phyloP scores from a whole-genome alignment of 2,329 filamentous ascomycete genomes.

The Cordyceps pruinosa region DNA sequence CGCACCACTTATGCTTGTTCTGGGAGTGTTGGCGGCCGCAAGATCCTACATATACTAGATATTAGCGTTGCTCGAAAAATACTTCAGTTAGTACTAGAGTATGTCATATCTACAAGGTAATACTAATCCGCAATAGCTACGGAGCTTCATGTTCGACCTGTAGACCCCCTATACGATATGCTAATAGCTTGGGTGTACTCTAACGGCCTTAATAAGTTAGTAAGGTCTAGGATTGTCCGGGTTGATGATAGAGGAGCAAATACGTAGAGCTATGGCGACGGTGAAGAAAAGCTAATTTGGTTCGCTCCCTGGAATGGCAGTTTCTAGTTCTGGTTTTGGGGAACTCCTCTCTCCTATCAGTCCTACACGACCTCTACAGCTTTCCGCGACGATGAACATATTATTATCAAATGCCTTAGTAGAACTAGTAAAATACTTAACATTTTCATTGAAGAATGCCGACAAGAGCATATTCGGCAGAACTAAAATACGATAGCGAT shows the following conservation, averaged over 20 bases:
- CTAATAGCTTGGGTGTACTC: background rate
- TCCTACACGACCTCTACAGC: background rate
- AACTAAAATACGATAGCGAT: background rate
- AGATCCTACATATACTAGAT: background rate
- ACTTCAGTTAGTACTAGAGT: background rate
- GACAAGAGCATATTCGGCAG: background rate
- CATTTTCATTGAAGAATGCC: background rate
- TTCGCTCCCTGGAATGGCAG: background rate
- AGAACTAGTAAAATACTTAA: background rate
- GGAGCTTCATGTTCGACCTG: background rate
- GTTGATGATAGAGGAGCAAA: background rate
- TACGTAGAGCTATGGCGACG: background rate
- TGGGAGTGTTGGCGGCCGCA: background rate
- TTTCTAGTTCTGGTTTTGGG: background rate
- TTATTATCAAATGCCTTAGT: background rate
- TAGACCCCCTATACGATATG: too few species aligned
- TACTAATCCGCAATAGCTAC: background rate
- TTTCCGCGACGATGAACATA: background rate
- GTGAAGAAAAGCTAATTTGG: background rate
- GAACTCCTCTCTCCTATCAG: background rate
- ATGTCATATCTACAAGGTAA: too few species aligned
- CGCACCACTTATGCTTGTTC: background rate
- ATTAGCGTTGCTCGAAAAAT: background rate
- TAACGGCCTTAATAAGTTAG: background rate
- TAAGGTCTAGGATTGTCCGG: background rate